These are phyloP conservation scores for Termitomyces sp. DNA, from an alignment of 768 basidiomycete species.

Conservation along the genomic window DNA sequence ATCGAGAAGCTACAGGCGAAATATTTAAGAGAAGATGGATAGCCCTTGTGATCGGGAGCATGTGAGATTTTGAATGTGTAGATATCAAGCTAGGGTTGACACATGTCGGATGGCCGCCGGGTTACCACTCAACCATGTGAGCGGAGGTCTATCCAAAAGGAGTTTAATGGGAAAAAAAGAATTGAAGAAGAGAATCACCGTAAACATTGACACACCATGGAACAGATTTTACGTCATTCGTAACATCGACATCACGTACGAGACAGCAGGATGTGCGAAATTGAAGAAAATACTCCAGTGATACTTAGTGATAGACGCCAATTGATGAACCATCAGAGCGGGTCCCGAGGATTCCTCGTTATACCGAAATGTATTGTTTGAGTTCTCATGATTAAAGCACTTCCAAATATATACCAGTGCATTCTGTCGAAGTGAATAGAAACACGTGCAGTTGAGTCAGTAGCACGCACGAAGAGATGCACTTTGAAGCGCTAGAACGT, in stretches of 20 bases:
- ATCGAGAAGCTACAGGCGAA: not conserved
- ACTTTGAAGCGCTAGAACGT: not conserved
- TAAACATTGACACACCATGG: not conserved
- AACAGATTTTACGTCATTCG: not conserved
- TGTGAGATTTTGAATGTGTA: not conserved
- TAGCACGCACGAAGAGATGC: not conserved
- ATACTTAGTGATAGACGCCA: not conserved
- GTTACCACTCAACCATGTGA: not conserved
- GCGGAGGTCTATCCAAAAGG: not conserved
- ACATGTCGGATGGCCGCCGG: not conserved
- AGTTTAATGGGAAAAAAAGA: not conserved
- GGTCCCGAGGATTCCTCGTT: not conserved
- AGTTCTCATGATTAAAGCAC: not conserved
- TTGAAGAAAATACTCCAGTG: not conserved
- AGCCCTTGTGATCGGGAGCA: not conserved
- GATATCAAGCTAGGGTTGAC: not conserved
- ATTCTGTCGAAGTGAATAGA: not conserved
- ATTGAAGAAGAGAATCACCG: not conserved
- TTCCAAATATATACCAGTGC: not conserved
- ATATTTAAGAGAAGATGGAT: not conserved
- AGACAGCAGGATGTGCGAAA: not conserved
- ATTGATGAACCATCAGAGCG: not conserved
- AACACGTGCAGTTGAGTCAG: not conserved
- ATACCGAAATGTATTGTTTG: not conserved
- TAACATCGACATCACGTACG: not conserved